Base-by-base conservation (phyloP, 768 basidiomycete species). In the Tylopilus sp. region DNA sequence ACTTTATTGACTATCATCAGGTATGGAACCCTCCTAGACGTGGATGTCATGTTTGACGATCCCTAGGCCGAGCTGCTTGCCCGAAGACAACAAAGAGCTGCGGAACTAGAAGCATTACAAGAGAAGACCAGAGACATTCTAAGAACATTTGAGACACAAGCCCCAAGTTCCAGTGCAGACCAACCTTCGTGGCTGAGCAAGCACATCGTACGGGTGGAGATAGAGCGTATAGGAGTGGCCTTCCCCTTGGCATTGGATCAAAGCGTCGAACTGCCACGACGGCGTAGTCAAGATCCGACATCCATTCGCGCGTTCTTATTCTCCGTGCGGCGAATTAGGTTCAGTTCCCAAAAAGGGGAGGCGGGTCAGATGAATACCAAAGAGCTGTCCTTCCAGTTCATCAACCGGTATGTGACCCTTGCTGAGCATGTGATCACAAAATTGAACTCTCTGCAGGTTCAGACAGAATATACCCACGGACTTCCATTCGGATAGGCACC, bases 1-100 rank as follows among this genome's bases (percentile, higher is more conserved):
- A 98, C 65, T 91, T 93, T 57, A 69, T 92, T 36, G 92, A 96
- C 64, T 79, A 92, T 60, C 74, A 92, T 37, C 91, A 90, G 78
- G 91, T 87, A 72, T 55, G 50, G 10, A 30, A 25, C 26, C 43
- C 28, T 49, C 16, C 11, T 6, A 16, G 17, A n/a, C 24, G 24
- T 19, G 26, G 3, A 11, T 26, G 9, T 28, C 19, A 4, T 57
- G 44, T 43, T 60, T 70, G 2, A 61, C 31, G 56, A 46, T 61
- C 63, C 57, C 60, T 41, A 92, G 85, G 79, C 81, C 12, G 94
- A 97, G 65, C 76, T 96, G 50, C 72, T 85, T 22, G 73, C 81
- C 31, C 81, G 89, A 22, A 80, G 85, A 63, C 86, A 90, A 59
- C 84, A 86, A 61, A 83, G 95, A 36, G 82, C 86, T 6, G 70